Evolutionary conservation across 2,329 filamentous ascomycete species (phyloP).

Genomic region (Penicillium psychrosexuale): DNA sequence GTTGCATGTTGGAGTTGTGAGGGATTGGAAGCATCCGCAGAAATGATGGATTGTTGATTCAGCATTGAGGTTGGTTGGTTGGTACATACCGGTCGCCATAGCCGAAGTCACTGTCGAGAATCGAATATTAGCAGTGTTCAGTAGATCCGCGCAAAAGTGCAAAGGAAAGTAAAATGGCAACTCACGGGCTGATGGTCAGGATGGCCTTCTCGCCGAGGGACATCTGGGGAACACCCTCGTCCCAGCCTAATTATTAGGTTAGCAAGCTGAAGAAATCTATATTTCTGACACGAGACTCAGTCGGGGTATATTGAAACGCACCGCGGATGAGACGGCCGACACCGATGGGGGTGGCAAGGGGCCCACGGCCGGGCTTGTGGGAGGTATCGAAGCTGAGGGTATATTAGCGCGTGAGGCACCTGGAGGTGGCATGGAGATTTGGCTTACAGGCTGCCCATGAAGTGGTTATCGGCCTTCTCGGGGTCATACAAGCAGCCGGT

Average conservation of each 20-base stretch:
- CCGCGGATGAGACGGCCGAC: constrained; percentile 82
- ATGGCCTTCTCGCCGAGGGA: constrained; percentile 85
- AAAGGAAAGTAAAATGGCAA: constrained; percentile 4
- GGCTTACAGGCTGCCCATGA: constrained; percentile 67
- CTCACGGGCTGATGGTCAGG: constrained; percentile 75
- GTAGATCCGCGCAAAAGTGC: neutral
- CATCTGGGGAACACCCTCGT: constrained; percentile 82
- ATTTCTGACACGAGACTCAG: neutral
- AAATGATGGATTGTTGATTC: neutral
- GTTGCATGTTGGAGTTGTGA: neutral
- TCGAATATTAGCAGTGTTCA: constrained; percentile 10
- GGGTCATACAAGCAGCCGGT: constrained; percentile 77
- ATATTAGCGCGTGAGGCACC: neutral
- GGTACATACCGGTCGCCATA: constrained; percentile 42
- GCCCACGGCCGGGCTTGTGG: constrained; percentile 59
- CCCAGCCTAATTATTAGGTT: constrained; percentile 58
- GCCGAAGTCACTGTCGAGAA: constrained; percentile 34
- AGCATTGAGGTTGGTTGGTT: neutral
- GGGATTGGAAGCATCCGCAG: neutral
- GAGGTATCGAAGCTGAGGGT: constrained; percentile 80
- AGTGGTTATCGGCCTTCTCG: constrained; percentile 56
- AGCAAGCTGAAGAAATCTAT: neutral
- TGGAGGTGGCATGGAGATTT: neutral
- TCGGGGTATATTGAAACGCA: constrained; percentile 42
- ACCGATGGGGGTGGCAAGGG: constrained; percentile 77